phyloP scores from a whole-genome alignment of 805 yeast genomes.

The Metschnikowia lochheadii region DNA sequence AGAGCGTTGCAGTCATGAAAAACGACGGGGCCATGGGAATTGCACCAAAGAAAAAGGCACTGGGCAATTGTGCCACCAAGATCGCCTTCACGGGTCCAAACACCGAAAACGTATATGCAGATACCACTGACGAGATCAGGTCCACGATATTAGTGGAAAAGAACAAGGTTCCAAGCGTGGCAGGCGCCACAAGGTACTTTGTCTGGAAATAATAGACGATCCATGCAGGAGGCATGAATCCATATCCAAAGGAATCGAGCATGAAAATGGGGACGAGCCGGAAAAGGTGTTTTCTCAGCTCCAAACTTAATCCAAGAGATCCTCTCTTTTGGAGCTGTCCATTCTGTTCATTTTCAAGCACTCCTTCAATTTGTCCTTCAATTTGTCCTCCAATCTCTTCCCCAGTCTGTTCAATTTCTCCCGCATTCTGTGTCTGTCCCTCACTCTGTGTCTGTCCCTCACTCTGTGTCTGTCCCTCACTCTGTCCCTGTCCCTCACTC shows the following conservation, averaged over 20 bases:
- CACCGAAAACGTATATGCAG: constrained; percentile 60
- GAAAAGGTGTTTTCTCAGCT: constrained; percentile 41
- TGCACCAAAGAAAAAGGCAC: constrained; percentile 57
- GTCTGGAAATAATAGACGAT: constrained; percentile 72
- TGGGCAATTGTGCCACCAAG: constrained; percentile 69
- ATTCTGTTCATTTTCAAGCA: too few relatives aligned
- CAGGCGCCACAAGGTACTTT: constrained; percentile 49
- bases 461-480: background rate
- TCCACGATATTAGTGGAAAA: constrained; percentile 59
- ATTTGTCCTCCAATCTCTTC: too few relatives aligned
- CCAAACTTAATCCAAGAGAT: constrained; percentile 29
- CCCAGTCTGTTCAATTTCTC: background rate
- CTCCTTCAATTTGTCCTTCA: too few relatives aligned
- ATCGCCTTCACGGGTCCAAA: constrained; percentile 82
- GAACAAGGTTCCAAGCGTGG: constrained; percentile 62
- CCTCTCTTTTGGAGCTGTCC: too few relatives aligned
- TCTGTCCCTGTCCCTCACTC: constrained; percentile 2
- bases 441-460: background rate
- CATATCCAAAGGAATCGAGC: constrained; percentile 83
- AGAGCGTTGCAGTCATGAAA: constrained; percentile 48
- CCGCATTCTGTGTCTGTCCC: background rate
- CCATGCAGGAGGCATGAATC: constrained; percentile 89
- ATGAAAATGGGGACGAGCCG: constrained; percentile 61
- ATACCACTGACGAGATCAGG: constrained; percentile 69
- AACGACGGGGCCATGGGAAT: constrained; percentile 24